Evolutionary conservation across 495 filamentous ascomycete genomes (phyloP).

Genomic region (Daldinia grandis): DNA sequence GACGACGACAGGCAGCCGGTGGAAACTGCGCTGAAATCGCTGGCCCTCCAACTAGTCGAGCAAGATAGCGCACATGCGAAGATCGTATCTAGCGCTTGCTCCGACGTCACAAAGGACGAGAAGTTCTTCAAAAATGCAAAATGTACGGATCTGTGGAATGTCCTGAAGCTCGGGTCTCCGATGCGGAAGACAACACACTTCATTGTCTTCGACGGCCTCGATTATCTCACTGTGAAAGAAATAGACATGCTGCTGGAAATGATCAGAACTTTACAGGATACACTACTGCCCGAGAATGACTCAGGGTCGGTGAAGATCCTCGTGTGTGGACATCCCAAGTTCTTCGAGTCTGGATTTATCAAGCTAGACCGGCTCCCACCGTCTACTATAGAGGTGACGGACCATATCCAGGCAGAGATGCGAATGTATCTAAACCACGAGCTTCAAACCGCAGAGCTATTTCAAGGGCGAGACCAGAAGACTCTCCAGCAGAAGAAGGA

Average conservation of each 20-base stretch:
- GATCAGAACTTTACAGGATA: neutral
- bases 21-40: conserved; percentile 38
- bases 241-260: conserved; percentile 11
- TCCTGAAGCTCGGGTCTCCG: conserved; percentile 35
- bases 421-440: neutral
- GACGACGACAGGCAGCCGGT: conserved; percentile 32
- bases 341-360: neutral
- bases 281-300: conserved; percentile 24
- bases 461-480: neutral
- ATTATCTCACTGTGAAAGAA: neutral
- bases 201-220: conserved; percentile 38
- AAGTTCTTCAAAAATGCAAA: conserved; percentile 37
- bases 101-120: conserved; percentile 18
- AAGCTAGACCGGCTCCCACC: neutral
- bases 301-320: neutral
- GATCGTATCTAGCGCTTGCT: conserved; percentile 23
- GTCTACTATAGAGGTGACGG: neutral
- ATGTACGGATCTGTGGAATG: conserved; percentile 38
- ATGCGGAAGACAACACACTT: conserved; percentile 33
- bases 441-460: neutral
- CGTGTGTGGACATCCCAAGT: neutral
- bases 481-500: neutral
- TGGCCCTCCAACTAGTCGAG: conserved; percentile 40
- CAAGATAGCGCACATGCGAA: conserved; percentile 39
- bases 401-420: neutral